Evolutionary conservation across 495 filamentous ascomycete species (phyloP), one percentile per base, ranked within the genome.

Genomic region (Tetracladium marchalianum): DNA sequence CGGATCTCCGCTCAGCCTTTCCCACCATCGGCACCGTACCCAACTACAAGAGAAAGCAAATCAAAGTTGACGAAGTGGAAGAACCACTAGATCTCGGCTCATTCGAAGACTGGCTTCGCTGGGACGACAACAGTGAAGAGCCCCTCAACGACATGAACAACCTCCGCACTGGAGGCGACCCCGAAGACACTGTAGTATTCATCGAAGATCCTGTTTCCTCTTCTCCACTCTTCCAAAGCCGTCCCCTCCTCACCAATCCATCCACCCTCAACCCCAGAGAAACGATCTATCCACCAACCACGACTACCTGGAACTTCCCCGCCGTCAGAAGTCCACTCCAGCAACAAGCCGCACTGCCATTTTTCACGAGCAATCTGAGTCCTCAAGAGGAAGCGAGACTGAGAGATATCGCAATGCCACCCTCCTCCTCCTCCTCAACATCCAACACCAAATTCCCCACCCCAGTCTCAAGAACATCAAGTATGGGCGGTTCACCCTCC

Each of bases 51-150:
- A 6, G 36, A 39, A 9, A 19, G 22, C 43, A 39, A 9, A 19
- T 36, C 43, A 35, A 11, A 10, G 34, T 41, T 10, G 43, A 31
- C 11, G 34, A 57, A 57, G 24, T 35, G 11, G 50, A 57, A 7
- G 31, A 53, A 42, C 24, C 41, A 11, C 50, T 45, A 42, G 44
- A 53, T 40, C 45, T 52, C 18, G 51, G 46, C 5, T 48, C 48
- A 6, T 58, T 54, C 32, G 55, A 58, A 22, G 51, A 52, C 24
- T 54, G 51, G 55, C 50, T 54, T 43, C 39, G 49, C 17, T 58
- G 55, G 55, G 55, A 58, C 45, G 49, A 54, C 22, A 47, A 44
- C 19, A 37, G n/a, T 10, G 49, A 52, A 31, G 42, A 41, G 11
- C 39, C 49, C 1, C 39, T 56, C 7, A 11, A 11, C 11, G 45